Percentiles rank a stretch among this genome's conserved stretches.
These are phyloP conservation scores for Termitomyces sp. DNA, from an alignment of 768 basidiomycete genomes.

Conservation along the genomic window DNA sequence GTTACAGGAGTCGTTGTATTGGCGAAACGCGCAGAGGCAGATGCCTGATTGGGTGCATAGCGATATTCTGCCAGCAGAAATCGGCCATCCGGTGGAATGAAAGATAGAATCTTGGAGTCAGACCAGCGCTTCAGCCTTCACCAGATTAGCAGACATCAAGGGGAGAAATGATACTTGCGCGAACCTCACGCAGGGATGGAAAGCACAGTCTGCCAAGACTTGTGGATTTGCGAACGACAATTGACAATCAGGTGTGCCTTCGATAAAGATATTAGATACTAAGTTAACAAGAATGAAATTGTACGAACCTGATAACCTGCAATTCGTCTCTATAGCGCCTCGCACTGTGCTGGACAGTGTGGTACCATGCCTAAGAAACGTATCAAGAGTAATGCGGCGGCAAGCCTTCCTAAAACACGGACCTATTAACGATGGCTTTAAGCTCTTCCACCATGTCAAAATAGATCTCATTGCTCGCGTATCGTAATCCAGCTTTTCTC, in stretches of 20 bases:
- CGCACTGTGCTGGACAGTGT: slow-evolving; percentile 62
- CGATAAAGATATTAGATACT: neutral
- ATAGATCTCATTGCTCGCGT: slow-evolving; percentile 88
- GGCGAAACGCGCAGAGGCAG: slow-evolving; percentile 20
- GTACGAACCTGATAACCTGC: slow-evolving; percentile 63
- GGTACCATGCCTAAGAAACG: slow-evolving; percentile 51
- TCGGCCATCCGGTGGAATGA: slow-evolving; percentile 89
- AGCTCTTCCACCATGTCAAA: slow-evolving; percentile 87
- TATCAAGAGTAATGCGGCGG: neutral
- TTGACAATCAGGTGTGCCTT: slow-evolving; percentile 86
- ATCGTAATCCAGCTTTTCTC: slow-evolving; percentile 78
- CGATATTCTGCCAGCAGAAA: slow-evolving; percentile 86
- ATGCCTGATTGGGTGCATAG: slow-evolving; percentile 39
- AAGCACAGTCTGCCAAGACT: slow-evolving; percentile 71
- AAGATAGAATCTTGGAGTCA: slow-evolving; percentile 73
- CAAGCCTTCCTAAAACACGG: slow-evolving; percentile 12
- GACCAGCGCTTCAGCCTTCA: slow-evolving; percentile 74
- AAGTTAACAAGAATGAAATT: neutral
- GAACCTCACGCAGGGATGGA: slow-evolving; percentile 91
- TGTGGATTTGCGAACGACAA: slow-evolving; percentile 73
- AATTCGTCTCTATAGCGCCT: slow-evolving; percentile 75
- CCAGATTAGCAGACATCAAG: slow-evolving; percentile 4
- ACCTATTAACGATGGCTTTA: slow-evolving; percentile 76
- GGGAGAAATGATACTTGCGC: neutral
- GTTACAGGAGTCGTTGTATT: slow-evolving; percentile 16